phyloP scores from a whole-genome alignment of 768 basidiomycete genomes.

The Chalciporus sphaerocephalus region DNA sequence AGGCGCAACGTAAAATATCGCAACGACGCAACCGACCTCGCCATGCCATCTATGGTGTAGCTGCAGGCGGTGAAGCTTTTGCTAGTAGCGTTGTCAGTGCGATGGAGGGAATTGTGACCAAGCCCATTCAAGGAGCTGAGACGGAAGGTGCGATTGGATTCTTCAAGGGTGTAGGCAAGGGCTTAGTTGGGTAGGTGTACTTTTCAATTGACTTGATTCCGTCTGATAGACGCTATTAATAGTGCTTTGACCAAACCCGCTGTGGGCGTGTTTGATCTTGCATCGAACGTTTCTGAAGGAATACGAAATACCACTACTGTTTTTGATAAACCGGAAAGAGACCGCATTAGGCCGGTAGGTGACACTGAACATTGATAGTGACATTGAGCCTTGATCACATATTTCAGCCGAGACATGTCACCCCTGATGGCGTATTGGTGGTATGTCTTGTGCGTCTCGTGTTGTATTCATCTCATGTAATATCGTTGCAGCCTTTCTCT shows the following conservation, averaged over 20 bases:
- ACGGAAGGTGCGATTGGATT: slow-evolving; percentile 91
- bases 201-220: neutral
- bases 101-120: slow-evolving; percentile 92
- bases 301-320: slow-evolving; percentile 98
- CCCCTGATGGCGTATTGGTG: slow-evolving; percentile 81
- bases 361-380: neutral
- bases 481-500: slow-evolving; percentile 66
- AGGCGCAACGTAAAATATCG: slow-evolving; percentile 79
- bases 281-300: slow-evolving; percentile 92
- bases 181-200: slow-evolving; percentile 74
- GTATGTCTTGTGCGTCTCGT: slow-evolving; percentile 48
- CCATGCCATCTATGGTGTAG: slow-evolving; percentile 96
- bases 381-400: neutral
- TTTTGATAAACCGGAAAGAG: slow-evolving; percentile 87
- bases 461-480: neutral
- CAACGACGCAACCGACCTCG: slow-evolving; percentile 92
- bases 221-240: slow-evolving; percentile 1
- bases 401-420: slow-evolving; percentile 73
- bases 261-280: slow-evolving; percentile 93
- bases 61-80: slow-evolving; percentile 90
- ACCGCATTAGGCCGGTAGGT: slow-evolving; percentile 76
- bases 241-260: slow-evolving; percentile 95
- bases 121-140: slow-evolving; percentile 96
- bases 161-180: slow-evolving; percentile 97
- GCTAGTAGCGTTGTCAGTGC: slow-evolving; percentile 94